Conservation (phyloP, 1,284 basidiomycete species). For the Boletus albobrunnescens region DNA sequence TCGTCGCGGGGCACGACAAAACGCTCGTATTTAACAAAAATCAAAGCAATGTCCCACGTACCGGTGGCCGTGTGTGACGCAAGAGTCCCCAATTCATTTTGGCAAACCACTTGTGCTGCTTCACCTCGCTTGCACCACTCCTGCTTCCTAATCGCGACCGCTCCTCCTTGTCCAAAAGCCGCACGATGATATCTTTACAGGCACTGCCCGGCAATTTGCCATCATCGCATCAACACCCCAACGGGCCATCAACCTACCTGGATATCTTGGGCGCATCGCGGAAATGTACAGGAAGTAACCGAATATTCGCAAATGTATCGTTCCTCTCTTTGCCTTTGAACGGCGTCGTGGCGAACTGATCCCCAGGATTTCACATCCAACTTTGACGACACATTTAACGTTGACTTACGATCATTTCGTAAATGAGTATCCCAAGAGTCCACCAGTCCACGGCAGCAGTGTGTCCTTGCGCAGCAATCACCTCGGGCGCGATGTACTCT, state of each 20-base stretch:
- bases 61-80: conserved; percentile 90
- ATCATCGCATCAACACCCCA: conserved; percentile 6
- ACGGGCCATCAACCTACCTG: conserved; percentile 50
- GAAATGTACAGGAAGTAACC: conserved; percentile 84
- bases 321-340: conserved; percentile 96
- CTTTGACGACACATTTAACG: too few relatives aligned
- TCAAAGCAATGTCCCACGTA: conserved; percentile 40
- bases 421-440: conserved; percentile 97
- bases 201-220: conserved; percentile 44
- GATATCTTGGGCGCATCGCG: conserved; percentile 84
- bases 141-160: conserved; percentile 83
- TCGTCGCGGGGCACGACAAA: not conserved
- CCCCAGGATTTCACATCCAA: conserved; percentile 12
- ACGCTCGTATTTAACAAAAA: conserved; percentile 4
- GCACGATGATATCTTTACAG: conserved; percentile 84
- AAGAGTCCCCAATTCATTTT: conserved; percentile 96
- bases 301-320: conserved; percentile 95
- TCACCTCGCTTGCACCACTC: conserved; percentile 96
- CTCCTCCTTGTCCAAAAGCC: conserved; percentile 93
- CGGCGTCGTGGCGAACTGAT: conserved; percentile 92
- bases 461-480: conserved; percentile 96
- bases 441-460: conserved; percentile 99
- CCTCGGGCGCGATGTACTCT: conserved; percentile 99
- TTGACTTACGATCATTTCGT: conserved; percentile 96
- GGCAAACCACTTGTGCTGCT: conserved; percentile 98